Conservation (phyloP, 2,329 filamentous ascomycete genomes). For the Endocalyx cinctus region DNA sequence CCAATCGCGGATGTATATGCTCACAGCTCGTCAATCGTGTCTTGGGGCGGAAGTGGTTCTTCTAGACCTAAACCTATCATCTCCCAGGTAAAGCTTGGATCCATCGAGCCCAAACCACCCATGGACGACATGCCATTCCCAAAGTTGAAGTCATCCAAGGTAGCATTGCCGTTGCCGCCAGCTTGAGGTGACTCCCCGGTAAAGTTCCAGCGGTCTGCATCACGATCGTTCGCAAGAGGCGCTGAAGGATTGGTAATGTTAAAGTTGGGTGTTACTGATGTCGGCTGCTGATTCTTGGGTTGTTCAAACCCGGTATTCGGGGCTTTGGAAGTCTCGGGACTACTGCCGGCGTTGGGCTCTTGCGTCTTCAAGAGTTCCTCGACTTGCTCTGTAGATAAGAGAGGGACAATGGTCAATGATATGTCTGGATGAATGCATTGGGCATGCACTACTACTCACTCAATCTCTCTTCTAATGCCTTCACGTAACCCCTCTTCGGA, state of each 20-base stretch:
- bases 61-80: slow-evolving; percentile 58
- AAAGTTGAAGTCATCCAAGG: slow-evolving; percentile 59
- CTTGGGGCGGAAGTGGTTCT: slow-evolving; percentile 54
- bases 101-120: slow-evolving; percentile 47
- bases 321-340: slow-evolving; percentile 31
- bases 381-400: slow-evolving; percentile 67
- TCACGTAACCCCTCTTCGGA: slow-evolving; percentile 90
- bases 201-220: slow-evolving; percentile 53
- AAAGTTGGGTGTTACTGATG: too few relatives aligned
- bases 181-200: slow-evolving; percentile 49
- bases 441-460: slow-evolving; percentile 70
- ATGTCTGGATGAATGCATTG: too few relatives aligned
- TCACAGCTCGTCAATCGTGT: slow-evolving; percentile 76
- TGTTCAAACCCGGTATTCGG: slow-evolving; percentile 28
- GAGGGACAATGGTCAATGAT: too few relatives aligned
- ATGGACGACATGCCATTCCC: too few relatives aligned
- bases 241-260: slow-evolving; percentile 42
- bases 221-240: slow-evolving; percentile 41
- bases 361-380: slow-evolving; percentile 85
- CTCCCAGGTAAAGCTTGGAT: slow-evolving; percentile 72
- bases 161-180: too few relatives aligned
- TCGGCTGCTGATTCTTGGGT: slow-evolving; percentile 28
- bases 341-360: slow-evolving; percentile 41
- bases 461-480: slow-evolving; percentile 85
- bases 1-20: slow-evolving; percentile 19